Evolutionary conservation across 2,329 filamentous ascomycete species (phyloP).

Genomic region (Ploettnerulaceae sp.): DNA sequence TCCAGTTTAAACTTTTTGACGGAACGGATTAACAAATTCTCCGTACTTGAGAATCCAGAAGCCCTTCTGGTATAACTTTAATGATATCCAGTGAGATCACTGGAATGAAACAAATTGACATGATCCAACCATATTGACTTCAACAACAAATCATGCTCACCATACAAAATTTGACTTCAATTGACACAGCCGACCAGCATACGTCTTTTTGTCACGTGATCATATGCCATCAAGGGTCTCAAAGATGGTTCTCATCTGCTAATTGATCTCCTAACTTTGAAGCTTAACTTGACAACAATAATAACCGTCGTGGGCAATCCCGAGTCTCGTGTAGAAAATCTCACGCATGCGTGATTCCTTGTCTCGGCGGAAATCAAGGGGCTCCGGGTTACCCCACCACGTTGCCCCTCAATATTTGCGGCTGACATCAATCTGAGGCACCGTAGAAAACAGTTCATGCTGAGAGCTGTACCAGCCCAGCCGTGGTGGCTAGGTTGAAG

Average conservation of each 20-base stretch:
- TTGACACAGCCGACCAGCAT: no score
- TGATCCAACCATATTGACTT: no score
- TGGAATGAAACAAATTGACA: no score
- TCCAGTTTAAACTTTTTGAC: conserved; percentile 1
- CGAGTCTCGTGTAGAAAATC: conserved; percentile 12
- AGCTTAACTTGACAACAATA: conserved; percentile 20
- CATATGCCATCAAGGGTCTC: neutral
- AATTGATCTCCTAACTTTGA: conserved; percentile 1
- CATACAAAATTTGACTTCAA: no score
- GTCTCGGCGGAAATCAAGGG: conserved; percentile 12
- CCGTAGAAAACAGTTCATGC: conserved; percentile 20
- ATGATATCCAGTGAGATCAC: no score
- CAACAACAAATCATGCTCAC: no score
- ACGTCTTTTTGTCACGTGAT: conserved; percentile 1
- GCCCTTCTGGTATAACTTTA: no score
- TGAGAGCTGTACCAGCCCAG: conserved; percentile 1
- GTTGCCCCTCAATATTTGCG: conserved; percentile 25
- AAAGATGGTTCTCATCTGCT: conserved; percentile 2
- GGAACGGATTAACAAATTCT: neutral
- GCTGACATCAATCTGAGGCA: conserved; percentile 9
- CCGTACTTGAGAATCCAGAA: no score
- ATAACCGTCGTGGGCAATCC: conserved; percentile 4
- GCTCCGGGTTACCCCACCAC: conserved; percentile 22
- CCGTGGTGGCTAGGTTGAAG: conserved; percentile 16
- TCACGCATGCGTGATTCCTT: conserved; percentile 14